A percentile compares a stretch with the other conserved stretches of the same genome.
These are phyloP conservation scores for Chenopodium album DNA, from an alignment of 148 eudicot genomes.

Conservation along the genomic window DNA sequence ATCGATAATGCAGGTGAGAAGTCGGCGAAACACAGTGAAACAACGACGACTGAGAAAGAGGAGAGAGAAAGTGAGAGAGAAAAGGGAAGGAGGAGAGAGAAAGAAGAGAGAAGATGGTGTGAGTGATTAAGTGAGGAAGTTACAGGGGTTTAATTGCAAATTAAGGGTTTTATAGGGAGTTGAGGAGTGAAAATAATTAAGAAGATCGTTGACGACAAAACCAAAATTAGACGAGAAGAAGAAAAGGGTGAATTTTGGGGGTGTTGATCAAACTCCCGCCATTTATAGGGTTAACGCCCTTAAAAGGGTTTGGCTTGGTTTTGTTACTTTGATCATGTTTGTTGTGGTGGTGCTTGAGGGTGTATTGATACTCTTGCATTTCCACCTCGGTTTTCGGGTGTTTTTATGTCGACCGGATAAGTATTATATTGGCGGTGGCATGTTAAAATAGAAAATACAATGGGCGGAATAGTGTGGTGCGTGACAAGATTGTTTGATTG, in stretches of 20 bases:
- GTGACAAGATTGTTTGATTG: too few relatives aligned
- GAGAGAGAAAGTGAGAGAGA: neutral
- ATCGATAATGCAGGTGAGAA: slow-evolving; percentile 17
- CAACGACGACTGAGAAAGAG: slow-evolving; percentile 21
- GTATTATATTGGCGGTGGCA: too few relatives aligned
- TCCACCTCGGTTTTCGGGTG: too few relatives aligned
- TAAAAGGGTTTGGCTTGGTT: neutral
- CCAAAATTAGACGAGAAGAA: neutral
- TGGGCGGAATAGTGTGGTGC: too few relatives aligned
- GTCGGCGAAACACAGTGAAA: neutral
- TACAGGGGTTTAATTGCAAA: neutral
- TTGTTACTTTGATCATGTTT: neutral
- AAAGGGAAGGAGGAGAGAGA: slow-evolving; percentile 6
- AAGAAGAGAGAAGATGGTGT: neutral
- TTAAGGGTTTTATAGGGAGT: neutral
- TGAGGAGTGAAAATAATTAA: neutral
- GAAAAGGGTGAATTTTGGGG: slow-evolving; percentile 7
- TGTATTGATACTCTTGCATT: too few relatives aligned
- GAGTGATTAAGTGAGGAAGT: neutral
- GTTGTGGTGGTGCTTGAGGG: neutral
- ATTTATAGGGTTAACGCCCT: slow-evolving; percentile 22
- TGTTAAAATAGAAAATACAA: too few relatives aligned
- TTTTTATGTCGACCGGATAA: too few relatives aligned
- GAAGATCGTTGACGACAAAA: slow-evolving; percentile 22
- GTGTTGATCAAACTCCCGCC: slow-evolving; percentile 31